A percentile compares a stretch with the other conserved stretches of the same genome.
Conservation (phyloP, 1,284 basidiomycete genomes). For the Malassezia cuniculi region DNA sequence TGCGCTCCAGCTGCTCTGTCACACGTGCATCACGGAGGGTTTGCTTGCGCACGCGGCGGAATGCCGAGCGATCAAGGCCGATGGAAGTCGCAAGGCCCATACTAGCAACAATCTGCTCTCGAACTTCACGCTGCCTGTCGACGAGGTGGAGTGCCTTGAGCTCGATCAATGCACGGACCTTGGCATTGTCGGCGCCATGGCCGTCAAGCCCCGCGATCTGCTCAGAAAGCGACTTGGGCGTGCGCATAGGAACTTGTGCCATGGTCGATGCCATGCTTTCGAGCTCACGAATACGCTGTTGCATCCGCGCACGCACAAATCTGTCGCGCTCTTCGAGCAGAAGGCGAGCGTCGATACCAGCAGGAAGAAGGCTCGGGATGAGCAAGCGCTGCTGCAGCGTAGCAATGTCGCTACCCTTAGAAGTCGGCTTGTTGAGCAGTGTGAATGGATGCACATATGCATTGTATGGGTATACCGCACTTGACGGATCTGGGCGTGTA, state of each 20-base stretch:
- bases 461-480: conserved; percentile 86
- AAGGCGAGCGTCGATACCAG: conserved; percentile 82
- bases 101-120: conserved; percentile 73
- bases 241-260: conserved; percentile 29
- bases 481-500: conserved; percentile 53
- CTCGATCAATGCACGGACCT: conserved; percentile 81
- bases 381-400: conserved; percentile 67
- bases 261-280: conserved; percentile 70
- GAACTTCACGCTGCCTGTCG: conserved; percentile 73
- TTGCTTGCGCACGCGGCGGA: conserved; percentile 75
- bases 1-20: conserved; percentile 79
- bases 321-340: conserved; percentile 81
- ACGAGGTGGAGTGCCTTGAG: conserved; percentile 81
- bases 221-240: neutral
- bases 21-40: conserved; percentile 75
- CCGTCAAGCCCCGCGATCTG: neutral
- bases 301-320: conserved; percentile 75
- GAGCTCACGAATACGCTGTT: conserved; percentile 77
- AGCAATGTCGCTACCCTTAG: conserved; percentile 44
- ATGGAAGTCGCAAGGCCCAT: conserved; percentile 81
- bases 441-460: conserved; percentile 77
- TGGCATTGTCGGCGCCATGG: conserved; percentile 51
- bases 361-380: conserved; percentile 76
- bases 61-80: conserved; percentile 73
- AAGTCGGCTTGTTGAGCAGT: conserved; percentile 44